These are phyloP conservation scores for Russula earlei DNA, from an alignment of 768 basidiomycete species.

Conservation along the genomic window DNA sequence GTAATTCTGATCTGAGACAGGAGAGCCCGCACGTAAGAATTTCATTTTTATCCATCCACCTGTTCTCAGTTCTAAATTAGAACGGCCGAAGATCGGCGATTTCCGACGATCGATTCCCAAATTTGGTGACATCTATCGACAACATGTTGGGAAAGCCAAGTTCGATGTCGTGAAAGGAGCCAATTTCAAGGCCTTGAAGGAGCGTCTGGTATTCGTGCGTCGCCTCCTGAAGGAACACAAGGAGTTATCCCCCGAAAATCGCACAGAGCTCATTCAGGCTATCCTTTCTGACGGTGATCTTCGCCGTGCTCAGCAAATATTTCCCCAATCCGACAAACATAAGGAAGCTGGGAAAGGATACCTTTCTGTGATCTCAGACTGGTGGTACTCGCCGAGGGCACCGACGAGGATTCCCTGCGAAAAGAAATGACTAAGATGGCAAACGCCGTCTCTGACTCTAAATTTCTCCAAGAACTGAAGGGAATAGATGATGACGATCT, in stretches of 20 bases:
- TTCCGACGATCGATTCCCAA: background rate
- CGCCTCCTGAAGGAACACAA: background rate
- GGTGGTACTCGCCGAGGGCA: background rate
- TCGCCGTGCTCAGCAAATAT: background rate
- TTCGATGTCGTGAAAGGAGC: background rate
- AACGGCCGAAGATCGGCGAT: background rate
- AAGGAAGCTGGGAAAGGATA: background rate
- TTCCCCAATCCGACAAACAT: background rate
- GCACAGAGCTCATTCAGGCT: too few species aligned
- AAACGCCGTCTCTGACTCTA: background rate
- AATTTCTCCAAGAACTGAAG: conserved; percentile 2
- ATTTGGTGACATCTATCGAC: too few species aligned
- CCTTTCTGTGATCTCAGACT: background rate
- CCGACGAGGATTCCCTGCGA: background rate
- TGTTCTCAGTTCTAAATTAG: background rate
- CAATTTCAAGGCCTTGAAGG: background rate
- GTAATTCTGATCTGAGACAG: too few species aligned
- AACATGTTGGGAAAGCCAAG: background rate
- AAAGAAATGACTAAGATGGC: conserved; percentile 1
- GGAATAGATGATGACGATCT: background rate
- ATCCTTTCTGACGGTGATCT: background rate
- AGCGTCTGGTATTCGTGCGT: background rate
- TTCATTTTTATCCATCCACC: background rate
- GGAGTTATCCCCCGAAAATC: background rate
- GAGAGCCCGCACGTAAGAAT: background rate